Conservation (phyloP, 768 basidiomycete species). For the Boletus rufocinnamomeus region DNA sequence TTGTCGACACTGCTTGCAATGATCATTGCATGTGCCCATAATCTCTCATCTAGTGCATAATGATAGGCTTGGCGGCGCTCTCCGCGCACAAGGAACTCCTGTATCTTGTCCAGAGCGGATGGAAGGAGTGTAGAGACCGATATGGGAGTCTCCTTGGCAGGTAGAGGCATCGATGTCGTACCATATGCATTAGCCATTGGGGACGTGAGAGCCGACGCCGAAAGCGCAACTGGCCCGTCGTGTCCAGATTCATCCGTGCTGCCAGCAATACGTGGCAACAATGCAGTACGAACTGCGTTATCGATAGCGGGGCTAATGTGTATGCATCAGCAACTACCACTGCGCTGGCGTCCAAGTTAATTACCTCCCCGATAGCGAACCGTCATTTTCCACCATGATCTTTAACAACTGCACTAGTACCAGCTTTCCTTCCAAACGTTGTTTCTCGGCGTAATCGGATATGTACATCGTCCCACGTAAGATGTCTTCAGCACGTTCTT, state of each 20-base stretch:
- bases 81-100: conserved; percentile 77
- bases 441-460: conserved; percentile 50
- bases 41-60: conserved; percentile 81
- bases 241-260: conserved; percentile 23
- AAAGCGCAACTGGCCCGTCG: conserved; percentile 18
- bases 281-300: conserved; percentile 66
- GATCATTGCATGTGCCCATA: conserved; percentile 96
- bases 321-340: conserved; percentile 21
- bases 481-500: conserved; percentile 74
- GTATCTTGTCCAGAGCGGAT: conserved; percentile 73
- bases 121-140: conserved; percentile 59
- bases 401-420: conserved; percentile 72
- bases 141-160: conserved; percentile 52
- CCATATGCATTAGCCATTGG: conserved; percentile 24
- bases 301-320: conserved; percentile 62
- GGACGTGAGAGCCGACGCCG: conserved; percentile 36
- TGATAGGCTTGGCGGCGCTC: conserved; percentile 85
- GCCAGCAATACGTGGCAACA: conserved; percentile 59
- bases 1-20: conserved; percentile 93
- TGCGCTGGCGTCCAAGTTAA: not conserved
- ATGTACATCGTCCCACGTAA: conserved; percentile 75
- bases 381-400: conserved; percentile 87
- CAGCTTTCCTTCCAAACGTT: conserved; percentile 74
- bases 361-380: conserved; percentile 83
- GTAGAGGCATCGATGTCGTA: conserved; percentile 16